Evolutionary conservation across 1,284 basidiomycete genomes (phyloP).

Genomic region (Leccinum fuscescens): DNA sequence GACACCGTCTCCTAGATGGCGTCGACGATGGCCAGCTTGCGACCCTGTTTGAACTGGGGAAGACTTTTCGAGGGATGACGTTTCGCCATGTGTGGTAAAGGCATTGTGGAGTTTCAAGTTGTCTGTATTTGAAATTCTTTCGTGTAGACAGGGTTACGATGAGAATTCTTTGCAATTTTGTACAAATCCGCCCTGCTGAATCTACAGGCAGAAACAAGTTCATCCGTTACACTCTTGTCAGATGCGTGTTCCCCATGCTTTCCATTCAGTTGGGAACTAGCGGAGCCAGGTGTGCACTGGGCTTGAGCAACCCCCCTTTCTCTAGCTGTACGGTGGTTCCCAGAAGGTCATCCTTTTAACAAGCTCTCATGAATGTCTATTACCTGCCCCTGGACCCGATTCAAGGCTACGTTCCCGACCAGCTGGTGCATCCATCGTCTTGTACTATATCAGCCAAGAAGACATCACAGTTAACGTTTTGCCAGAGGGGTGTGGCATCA

Average conservation of each 20-base stretch:
- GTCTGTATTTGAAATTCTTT: not conserved
- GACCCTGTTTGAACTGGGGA: slow-evolving; percentile 24
- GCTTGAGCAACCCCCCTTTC: too few species aligned
- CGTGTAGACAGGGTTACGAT: not conserved
- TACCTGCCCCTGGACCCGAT: too few species aligned
- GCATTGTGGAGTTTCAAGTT: not conserved
- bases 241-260: not conserved
- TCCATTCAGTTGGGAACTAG: not conserved
- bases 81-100: slow-evolving; percentile 31
- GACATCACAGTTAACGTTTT: too few species aligned
- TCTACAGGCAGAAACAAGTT: not conserved
- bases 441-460: too few species aligned
- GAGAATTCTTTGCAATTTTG: not conserved
- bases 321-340: too few species aligned
- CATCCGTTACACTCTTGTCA: not conserved
- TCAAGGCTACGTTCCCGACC: too few species aligned
- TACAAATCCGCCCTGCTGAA: not conserved
- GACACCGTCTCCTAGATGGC: slow-evolving; percentile 15
- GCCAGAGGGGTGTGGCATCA: too few species aligned
- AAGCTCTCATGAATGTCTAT: too few species aligned
- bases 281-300: too few species aligned
- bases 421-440: too few species aligned
- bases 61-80: slow-evolving; percentile 19
- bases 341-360: too few species aligned
- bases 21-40: slow-evolving; percentile 12